Conservation (phyloP, 345 rosid species). For the Chamaenerion angustifolium region DNA sequence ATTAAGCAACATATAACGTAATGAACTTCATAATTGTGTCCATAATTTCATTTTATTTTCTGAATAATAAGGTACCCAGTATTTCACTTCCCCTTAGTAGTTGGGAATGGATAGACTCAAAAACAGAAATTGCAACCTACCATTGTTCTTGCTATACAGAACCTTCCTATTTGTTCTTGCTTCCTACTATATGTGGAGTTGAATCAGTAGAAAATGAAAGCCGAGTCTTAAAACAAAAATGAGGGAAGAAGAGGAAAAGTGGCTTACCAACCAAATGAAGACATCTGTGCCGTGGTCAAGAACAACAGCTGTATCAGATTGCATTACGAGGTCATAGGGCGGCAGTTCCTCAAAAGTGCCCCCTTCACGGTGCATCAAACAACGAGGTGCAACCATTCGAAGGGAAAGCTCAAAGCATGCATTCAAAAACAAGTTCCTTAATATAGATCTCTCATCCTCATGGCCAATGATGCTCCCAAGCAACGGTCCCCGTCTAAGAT, state of each 20-base stretch:
- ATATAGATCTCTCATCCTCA: conserved; percentile 90
- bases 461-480: conserved; percentile 94
- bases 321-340: conserved; percentile 88
- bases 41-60: too few species aligned
- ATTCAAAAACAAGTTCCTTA: conserved; percentile 73
- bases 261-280: conserved; percentile 92
- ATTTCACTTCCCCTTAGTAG: too few species aligned
- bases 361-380: conserved; percentile 92
- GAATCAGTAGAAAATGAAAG: too few species aligned
- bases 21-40: too few species aligned
- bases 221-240: neutral
- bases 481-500: conserved; percentile 84
- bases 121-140: too few species aligned
- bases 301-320: conserved; percentile 89
- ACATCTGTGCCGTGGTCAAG: conserved; percentile 97
- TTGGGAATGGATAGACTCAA: too few species aligned
- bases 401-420: conserved; percentile 90
- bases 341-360: conserved; percentile 95
- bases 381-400: conserved; percentile 89
- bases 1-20: too few species aligned
- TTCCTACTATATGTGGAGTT: too few species aligned
- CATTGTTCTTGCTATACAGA: too few species aligned
- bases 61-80: too few species aligned
- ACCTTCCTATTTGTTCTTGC: too few species aligned
- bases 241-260: conserved; percentile 4